Evolutionary conservation across 228 moss, liverwort and hornwort genomes (phyloP), one percentile per base, ranked within the genome.

Genomic region (Sphagnum magellanicum): DNA sequence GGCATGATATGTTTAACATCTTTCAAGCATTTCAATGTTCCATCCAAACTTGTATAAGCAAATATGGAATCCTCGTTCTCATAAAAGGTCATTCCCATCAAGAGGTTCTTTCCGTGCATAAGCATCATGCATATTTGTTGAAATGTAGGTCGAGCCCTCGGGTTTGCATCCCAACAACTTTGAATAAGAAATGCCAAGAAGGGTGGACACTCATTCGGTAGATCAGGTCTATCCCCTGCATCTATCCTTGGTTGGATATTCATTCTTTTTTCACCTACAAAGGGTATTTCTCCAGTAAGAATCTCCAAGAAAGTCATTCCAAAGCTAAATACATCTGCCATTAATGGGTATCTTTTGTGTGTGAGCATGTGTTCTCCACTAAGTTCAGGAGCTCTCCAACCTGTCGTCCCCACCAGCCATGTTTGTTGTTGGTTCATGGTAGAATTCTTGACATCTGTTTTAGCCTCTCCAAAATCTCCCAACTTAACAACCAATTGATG

Each of bases 261-360:
- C 10, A 0, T 0, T n/a, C 4, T 1, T 15, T 0, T 4, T 5
- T 0, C 12, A 15, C 6, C 2, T 5, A 6, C 1, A 6, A 69
- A 71, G 4, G 81, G 78, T 12, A 5, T 0, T 51, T 6, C 59
- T 4, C 84, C 78, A 59, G 8, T 70, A 5, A 84, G 73, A 15
- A 78, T 4, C 73, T 81, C 74, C 50, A 0, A 52, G 48, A 70
- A 75, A 68, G 71, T 72, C 4, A 84, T 64, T 0, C 75, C 76
- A 8, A 78, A 84, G 59, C 81, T 81, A 77, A 77, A 84, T 17
- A 84, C 84, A 76, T 84, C 84, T 4, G 14, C 50, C 1, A 4
- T 4, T 0, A 70, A 53, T 0, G 78, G 81, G 53, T 71, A 81
- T 0, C 0, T 71, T 50, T 16, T 48, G 53, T 52, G 55, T 55